Evolutionary conservation across 345 rosid species (phyloP).

Genomic region (Sonneratia alba): DNA sequence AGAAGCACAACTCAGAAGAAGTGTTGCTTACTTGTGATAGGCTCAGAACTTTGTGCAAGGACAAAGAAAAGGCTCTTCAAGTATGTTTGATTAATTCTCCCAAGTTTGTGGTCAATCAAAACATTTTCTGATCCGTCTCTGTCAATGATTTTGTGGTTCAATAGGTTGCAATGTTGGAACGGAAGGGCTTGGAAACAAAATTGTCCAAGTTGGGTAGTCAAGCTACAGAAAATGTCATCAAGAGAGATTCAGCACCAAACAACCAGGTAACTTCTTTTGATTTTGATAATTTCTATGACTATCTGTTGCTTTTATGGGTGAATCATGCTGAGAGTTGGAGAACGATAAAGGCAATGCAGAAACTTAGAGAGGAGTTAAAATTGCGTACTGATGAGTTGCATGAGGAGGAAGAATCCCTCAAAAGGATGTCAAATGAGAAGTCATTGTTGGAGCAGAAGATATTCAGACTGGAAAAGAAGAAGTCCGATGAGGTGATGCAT

Average conservation of each 20-base stretch:
- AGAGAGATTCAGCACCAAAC: conserved; percentile 34
- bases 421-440: conserved; percentile 49
- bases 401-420: conserved; percentile 39
- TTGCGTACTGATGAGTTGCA: conserved; percentile 46
- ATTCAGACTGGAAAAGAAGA: conserved; percentile 46
- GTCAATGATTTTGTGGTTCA: conserved; percentile 12
- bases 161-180: conserved; percentile 55
- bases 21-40: conserved; percentile 43
- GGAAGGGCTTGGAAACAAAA: conserved; percentile 47
- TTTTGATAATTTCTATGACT: not conserved
- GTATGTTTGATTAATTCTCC: conserved; percentile 17
- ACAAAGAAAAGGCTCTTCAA: conserved; percentile 59
- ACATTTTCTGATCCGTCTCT: not conserved
- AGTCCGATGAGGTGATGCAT: conserved; percentile 58
- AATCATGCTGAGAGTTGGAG: conserved; percentile 12
- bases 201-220: conserved; percentile 38
- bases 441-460: conserved; percentile 49
- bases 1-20: conserved; percentile 48
- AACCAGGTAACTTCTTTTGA: conserved; percentile 37
- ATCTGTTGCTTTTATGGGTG: not conserved
- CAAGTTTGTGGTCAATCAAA: not conserved
- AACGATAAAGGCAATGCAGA: conserved; percentile 15
- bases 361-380: conserved; percentile 63
- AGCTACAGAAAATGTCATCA: conserved; percentile 30
- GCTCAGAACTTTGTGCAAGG: conserved; percentile 45